phyloP scores from a whole-genome alignment of 176 grass and related monocot genomes.

The Oryza longistaminata region DNA sequence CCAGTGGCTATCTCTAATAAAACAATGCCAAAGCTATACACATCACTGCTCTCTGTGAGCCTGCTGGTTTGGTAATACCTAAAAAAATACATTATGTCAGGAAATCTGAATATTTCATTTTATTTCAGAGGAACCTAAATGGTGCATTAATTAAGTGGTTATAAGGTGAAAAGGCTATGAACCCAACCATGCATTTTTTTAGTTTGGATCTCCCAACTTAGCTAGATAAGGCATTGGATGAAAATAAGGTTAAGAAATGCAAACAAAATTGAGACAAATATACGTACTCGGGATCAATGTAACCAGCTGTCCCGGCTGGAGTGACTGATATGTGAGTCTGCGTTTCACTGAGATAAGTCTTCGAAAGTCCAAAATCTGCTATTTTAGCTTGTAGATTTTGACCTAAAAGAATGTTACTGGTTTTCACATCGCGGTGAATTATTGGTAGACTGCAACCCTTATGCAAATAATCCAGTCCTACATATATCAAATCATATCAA shows the following conservation, averaged over 20 bases:
- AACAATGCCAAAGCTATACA: slow-evolving; percentile 12
- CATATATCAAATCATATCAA: no score
- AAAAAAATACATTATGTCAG: neutral
- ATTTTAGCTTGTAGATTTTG: slow-evolving; percentile 38
- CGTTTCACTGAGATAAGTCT: neutral
- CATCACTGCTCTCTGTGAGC: neutral
- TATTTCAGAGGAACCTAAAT: no score
- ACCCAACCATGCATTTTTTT: neutral
- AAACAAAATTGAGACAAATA: neutral
- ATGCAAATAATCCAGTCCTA: slow-evolving; percentile 57
- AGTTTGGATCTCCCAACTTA: no score
- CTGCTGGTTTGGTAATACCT: slow-evolving; percentile 3
- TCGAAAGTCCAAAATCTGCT: slow-evolving; percentile 52
- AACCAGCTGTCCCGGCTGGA: neutral
- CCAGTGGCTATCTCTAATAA: no score
- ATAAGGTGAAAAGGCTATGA: no score
- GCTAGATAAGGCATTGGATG: neutral
- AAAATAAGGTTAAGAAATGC: neutral
- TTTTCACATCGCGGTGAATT: slow-evolving; percentile 60
- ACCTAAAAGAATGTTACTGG: slow-evolving; percentile 44
- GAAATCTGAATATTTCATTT: neutral
- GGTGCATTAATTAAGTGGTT: no score
- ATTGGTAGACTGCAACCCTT: slow-evolving; percentile 44
- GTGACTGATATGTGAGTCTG: neutral
- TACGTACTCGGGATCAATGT: slow-evolving; percentile 52